Conservation (phyloP, 208 protist genomes). For the Trichomonas tenax region DNA sequence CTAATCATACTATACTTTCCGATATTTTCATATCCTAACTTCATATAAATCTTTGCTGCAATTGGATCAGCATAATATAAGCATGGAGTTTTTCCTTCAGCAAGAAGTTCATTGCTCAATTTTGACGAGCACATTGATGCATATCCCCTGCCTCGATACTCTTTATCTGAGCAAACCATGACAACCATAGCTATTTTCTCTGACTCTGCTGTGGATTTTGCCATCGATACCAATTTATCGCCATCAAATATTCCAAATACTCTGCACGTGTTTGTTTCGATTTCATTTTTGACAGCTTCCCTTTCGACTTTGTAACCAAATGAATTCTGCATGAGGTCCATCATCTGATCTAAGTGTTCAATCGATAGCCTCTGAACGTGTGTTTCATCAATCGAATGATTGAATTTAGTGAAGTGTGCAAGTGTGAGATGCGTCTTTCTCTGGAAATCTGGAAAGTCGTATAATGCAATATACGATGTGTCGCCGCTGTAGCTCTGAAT, state of each 20-base stretch:
- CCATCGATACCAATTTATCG: background rate
- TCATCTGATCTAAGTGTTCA: background rate
- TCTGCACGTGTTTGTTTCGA: background rate
- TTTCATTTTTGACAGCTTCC: background rate
- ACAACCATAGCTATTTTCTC: background rate
- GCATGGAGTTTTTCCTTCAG: background rate
- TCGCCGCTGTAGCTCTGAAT: background rate
- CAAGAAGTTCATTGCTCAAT: background rate
- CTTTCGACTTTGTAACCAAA: background rate
- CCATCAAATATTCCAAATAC: background rate
- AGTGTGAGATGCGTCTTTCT: background rate
- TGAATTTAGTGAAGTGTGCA: background rate
- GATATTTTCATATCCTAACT: background rate
- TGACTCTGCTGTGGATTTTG: background rate
- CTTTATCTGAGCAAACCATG: background rate
- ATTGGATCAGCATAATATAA: background rate
- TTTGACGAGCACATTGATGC: background rate
- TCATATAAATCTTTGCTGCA: background rate
- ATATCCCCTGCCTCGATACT: background rate
- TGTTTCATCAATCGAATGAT: background rate
- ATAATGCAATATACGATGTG: background rate
- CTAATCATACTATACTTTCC: background rate
- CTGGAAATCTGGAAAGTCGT: background rate
- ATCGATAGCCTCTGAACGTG: background rate
- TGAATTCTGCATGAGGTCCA: background rate